A percentile compares a stretch with the other conserved stretches of the same genome.
Conservation (phyloP, 1,284 basidiomycete species). For the Papiliotrema laurentii region DNA sequence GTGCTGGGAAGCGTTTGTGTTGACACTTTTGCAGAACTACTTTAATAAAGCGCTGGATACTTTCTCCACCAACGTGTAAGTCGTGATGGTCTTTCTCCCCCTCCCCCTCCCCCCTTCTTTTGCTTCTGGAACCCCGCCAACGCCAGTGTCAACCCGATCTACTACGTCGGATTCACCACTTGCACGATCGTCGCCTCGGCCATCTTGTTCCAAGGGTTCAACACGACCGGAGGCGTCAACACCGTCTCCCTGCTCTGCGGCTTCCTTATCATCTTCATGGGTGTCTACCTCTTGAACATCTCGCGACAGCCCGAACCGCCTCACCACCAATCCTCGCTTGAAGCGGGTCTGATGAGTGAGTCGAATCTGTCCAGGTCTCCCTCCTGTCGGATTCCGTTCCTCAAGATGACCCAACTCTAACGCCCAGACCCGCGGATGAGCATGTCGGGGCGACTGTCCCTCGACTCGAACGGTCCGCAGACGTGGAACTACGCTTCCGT, state of each 20-base stretch:
- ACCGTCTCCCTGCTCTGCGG: conserved; percentile 80
- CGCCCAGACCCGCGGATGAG: conserved; percentile 48
- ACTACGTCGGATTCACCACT: conserved; percentile 98
- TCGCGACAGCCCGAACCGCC: conserved; percentile 63
- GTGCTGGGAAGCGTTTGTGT: background rate
- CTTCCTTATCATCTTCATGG: conserved; percentile 85
- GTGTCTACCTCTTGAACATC: conserved; percentile 84
- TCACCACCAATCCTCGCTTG: conserved; percentile 54
- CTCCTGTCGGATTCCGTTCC: background rate
- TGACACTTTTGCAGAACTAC: conserved; percentile 60
- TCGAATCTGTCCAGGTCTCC: background rate
- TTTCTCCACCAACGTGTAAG: conserved; percentile 96
- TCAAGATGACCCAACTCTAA: background rate
- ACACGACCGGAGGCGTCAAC: conserved; percentile 76
- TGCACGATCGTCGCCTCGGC: conserved; percentile 91
- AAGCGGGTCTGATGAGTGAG: conserved; percentile 72
- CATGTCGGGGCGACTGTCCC: conserved; percentile 46
- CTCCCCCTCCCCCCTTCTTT: no score
- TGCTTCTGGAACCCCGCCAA: no score
- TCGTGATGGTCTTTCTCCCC: no score
- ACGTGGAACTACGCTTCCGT: conserved; percentile 36
- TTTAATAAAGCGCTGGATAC: conserved; percentile 98
- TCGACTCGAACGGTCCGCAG: conserved; percentile 39
- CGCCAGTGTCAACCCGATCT: conserved; percentile 91
- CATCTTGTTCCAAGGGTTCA: conserved; percentile 95